Percentiles rank a stretch among this genome's conserved stretches.
phyloP scores from a whole-genome alignment of 1,284 basidiomycete genomes.

The Cryptococcus sp. region DNA sequence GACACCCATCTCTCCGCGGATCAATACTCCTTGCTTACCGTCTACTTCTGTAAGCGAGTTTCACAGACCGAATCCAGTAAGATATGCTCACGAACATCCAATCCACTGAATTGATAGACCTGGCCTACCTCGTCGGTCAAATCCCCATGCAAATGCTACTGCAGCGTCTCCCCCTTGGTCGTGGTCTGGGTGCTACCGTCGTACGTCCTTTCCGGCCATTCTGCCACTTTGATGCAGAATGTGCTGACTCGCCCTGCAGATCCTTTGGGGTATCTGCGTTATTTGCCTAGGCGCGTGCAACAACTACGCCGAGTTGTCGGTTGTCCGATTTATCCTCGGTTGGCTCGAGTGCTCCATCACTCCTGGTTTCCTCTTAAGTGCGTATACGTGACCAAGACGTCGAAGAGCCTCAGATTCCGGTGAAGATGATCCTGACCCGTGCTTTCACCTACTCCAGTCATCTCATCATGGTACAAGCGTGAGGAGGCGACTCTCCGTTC shows the following conservation, averaged over 20 bases:
- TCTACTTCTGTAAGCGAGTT: constrained; percentile 29
- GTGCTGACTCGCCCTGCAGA: not conserved
- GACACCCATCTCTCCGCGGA: constrained; percentile 29
- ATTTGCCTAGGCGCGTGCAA: constrained; percentile 29
- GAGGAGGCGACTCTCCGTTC: constrained; percentile 26
- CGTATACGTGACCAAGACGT: not conserved
- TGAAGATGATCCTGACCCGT: not conserved
- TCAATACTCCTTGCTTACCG: constrained; percentile 30
- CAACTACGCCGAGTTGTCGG: constrained; percentile 27
- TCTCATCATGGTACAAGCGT: constrained; percentile 37
- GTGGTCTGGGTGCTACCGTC: not conserved
- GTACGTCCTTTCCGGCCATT: not conserved
- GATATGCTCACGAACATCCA: not conserved
- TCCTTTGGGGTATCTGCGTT: constrained; percentile 28
- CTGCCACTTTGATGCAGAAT: not conserved
- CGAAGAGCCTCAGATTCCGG: not conserved
- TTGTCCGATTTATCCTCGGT: constrained; percentile 30
- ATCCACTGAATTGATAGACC: constrained; percentile 8
- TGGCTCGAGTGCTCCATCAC: constrained; percentile 33
- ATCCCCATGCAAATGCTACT: constrained; percentile 29
- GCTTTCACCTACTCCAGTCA: constrained; percentile 6
- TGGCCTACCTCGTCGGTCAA: constrained; percentile 27
- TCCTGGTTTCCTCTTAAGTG: constrained; percentile 33
- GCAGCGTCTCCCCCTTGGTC: constrained; percentile 32
- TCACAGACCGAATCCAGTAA: no score